Percentiles rank a stretch among this genome's conserved stretches.
phyloP scores from a whole-genome alignment of 352 stramenopile species.

The Elongisporangium senticosum region DNA sequence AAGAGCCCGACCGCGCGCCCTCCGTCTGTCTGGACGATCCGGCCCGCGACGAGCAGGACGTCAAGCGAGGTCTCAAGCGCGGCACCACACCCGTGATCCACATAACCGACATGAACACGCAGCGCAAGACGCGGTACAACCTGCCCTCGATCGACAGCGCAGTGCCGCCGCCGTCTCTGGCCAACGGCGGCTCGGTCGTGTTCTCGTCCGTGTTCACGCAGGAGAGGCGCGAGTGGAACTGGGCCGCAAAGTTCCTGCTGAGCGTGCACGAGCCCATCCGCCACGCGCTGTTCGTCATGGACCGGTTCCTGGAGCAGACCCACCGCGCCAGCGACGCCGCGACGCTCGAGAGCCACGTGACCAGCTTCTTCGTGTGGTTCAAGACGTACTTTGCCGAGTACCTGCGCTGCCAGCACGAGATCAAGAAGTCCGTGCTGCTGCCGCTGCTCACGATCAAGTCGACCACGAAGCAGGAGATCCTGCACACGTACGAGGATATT shows the following conservation, averaged over 20 bases:
- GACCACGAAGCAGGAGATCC: conserved; percentile 50
- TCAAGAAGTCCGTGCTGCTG: conserved; percentile 57
- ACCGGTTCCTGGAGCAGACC: conserved; percentile 68
- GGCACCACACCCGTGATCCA: conserved; percentile 20
- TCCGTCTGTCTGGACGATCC: not conserved
- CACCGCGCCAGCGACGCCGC: conserved; percentile 10
- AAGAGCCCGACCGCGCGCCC: conserved; percentile 12
- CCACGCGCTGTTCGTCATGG: conserved; percentile 78
- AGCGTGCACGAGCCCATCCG: conserved; percentile 73
- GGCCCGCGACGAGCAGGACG: not conserved
- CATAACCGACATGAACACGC: conserved; percentile 16
- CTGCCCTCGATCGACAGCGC: conserved; percentile 13
- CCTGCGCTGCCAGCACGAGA: conserved; percentile 53
- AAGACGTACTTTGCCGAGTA: conserved; percentile 73
- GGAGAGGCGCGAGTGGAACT: conserved; percentile 52
- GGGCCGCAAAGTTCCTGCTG: conserved; percentile 66
- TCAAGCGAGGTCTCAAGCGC: conserved; percentile 12
- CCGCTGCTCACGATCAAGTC: conserved; percentile 52
- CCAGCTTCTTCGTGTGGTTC: conserved; percentile 75
- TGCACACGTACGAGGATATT: conserved; percentile 64
- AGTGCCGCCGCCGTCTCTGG: conserved; percentile 41
- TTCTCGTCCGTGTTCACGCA: conserved; percentile 58
- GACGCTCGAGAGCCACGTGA: conserved; percentile 39
- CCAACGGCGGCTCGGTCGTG: conserved; percentile 48
- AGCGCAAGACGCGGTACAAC: conserved; percentile 22